phyloP scores from a whole-genome alignment of 2,329 filamentous ascomycete species.

The Ceratocystiopsis sp. region DNA sequence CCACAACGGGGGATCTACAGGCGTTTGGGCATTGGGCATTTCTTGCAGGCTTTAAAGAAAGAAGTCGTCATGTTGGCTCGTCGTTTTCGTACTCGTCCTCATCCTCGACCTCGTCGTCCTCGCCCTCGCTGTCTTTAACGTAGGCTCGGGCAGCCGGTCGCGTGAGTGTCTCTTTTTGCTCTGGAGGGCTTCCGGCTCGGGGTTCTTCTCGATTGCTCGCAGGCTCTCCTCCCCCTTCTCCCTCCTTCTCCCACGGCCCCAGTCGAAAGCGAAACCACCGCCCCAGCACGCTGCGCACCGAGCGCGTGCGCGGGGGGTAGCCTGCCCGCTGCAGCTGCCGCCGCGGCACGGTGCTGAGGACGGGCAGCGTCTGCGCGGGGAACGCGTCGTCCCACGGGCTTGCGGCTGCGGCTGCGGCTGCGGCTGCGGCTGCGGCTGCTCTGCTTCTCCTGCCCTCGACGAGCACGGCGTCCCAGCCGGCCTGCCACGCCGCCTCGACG shows the following conservation, averaged over 20 bases:
- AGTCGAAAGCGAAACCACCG: constrained; percentile 45
- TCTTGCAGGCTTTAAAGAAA: too few species aligned
- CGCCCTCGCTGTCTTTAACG: constrained; percentile 8
- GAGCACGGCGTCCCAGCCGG: constrained; percentile 26
- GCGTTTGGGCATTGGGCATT: too few species aligned
- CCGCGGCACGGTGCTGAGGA: constrained; percentile 24
- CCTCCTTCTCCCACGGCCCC: background rate
- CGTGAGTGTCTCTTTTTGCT: background rate
- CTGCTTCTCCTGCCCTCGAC: constrained; percentile 21
- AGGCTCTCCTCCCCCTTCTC: constrained; percentile 13
- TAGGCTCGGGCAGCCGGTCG: background rate
- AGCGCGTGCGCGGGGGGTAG: constrained; percentile 3
- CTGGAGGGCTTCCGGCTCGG: background rate
- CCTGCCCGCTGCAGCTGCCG: constrained; percentile 8
- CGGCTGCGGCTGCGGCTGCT: constrained; percentile 1
- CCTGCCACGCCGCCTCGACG: constrained; percentile 39
- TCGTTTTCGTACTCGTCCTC: constrained; percentile 2
- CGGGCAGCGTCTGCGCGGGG: constrained; percentile 21
- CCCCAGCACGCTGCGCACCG: constrained; percentile 36
- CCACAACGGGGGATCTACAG: too few species aligned
- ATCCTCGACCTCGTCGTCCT: constrained; percentile 4
- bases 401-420: constrained; percentile 19
- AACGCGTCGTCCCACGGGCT: constrained; percentile 24
- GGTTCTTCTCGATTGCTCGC: constrained; percentile 13
- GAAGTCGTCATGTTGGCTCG: background rate